Evolutionary conservation across 2,329 filamentous ascomycete species (phyloP), one percentile per base, ranked within the genome.

Genomic region (Phialophora expanda): DNA sequence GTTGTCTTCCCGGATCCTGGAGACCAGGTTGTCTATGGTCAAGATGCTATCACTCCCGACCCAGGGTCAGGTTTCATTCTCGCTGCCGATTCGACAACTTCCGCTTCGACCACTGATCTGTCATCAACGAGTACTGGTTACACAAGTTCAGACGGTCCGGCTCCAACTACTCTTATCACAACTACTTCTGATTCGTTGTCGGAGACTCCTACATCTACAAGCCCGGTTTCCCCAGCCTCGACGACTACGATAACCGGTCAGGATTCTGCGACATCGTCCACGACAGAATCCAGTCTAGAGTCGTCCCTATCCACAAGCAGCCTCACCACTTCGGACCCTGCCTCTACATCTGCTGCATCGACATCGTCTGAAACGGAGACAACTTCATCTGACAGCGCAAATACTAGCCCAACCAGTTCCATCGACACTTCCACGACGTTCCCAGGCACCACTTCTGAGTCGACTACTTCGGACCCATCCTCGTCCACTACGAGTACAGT

Each of bases 1-100:
- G 81, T 90, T 41, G 74, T 82, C 71, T 92, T 89, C 79, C 90
- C 90, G 46, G 76, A 87, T 61, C 88, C 89, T 6, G 90, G 90
- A 56, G 77, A 81, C 0, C 82, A 86, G 63, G 82, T 87, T 53
- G 77, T 75, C 5, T 69, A 70, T 1, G 78, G 76, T 14, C 74
- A 72, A 61, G 78, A 78, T 60, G 56, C 51, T 53, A 70, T 61
- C 59, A 61, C 50, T 58, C 61, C 54, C 17, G 24, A 26, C 64
- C 66, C 66, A 41, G 70, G 70, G 9, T 56, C 61, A 6, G 70
- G 70, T 5, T 68, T 56, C 53, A 60, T 30, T 22, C 62, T 61
- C n/a, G 26, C 22, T 30, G 55, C 60, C 48, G 30, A 11, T 54
- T 61, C 59, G 50, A 61, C 58, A n/a, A 65, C 54, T 38, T 55